Percentiles rank a stretch among this genome's conserved stretches.
These are phyloP conservation scores for Coemansia sp. DNA, from an alignment of 192 early-diverging fungal genomes.

Conservation along the genomic window DNA sequence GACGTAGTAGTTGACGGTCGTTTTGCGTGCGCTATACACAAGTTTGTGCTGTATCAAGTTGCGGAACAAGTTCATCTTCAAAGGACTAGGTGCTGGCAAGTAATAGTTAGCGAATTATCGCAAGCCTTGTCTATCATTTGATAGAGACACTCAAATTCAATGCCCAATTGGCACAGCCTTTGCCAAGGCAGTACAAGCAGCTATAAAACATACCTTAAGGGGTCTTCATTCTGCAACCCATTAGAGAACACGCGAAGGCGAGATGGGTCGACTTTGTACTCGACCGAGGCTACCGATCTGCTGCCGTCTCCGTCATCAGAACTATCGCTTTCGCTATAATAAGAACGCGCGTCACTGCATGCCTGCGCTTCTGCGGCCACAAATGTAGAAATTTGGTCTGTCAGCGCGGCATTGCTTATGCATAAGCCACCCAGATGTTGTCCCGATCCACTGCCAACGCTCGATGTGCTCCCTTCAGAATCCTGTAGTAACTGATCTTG, in stretches of 20 bases:
- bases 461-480: background rate
- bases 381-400: conserved; percentile 10
- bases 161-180: background rate
- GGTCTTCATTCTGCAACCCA: background rate
- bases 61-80: conserved; percentile 38
- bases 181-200: background rate
- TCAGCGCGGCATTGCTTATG: background rate
- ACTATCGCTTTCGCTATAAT: background rate
- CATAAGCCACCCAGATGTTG: background rate
- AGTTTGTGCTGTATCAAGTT: conserved; percentile 33
- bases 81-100: conserved; percentile 22
- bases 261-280: background rate
- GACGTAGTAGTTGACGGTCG: conserved; percentile 22
- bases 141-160: background rate
- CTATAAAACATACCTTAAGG: conserved; percentile 10
- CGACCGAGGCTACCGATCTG: background rate
- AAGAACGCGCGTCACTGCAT: background rate
- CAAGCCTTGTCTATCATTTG: background rate
- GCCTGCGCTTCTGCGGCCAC: conserved; percentile 8
- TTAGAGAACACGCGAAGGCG: background rate
- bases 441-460: background rate
- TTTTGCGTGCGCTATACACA: conserved; percentile 15
- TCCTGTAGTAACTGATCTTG: background rate
- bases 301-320: background rate
- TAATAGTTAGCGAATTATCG: background rate